Base-by-base conservation (phyloP, 1,139 yeast species). In the Taphrina flavorubra region DNA sequence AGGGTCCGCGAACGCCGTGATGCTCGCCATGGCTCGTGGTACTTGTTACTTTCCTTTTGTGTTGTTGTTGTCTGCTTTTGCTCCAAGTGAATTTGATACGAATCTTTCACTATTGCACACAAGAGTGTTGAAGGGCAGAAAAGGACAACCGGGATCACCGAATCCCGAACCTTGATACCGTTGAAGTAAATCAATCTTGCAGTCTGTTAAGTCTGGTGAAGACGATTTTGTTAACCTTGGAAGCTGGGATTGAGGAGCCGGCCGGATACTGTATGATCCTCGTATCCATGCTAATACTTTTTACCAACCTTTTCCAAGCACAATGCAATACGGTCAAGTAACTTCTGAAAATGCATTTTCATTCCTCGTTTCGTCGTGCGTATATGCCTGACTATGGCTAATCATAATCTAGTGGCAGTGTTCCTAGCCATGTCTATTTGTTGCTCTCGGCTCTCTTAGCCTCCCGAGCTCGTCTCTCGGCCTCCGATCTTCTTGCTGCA, bases 401-500 rank as follows among this genome's bases (percentile, higher is more conserved):
- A 25, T 49, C 53, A 49, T 49, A 11, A 20, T 7, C 18, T 49
- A 6, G 36, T 20, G 11, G 31, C 36, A 20, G 6, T 34, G n/a
- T n/a, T n/a, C n/a, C n/a, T 6, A 16, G 51, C 18, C 42, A 25
- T 39, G 25, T 49, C 53, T 49, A 49, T 49, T 49, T 49, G 53
- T 14, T 20, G 8, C n/a, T 20, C 36, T 49, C 53, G 4, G 53
- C 36, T 20, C 36, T 49, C 53, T 49, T 49, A n/a, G 53, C 53
- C 36, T 49, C 53, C n/a, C 53, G 31, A 4, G 36, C 53, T 25
- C 53, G 53, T 49, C 53, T 49, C n/a, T 49, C 53, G 20, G 53
- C 67, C n/a, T 57, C 47, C n/a, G 40, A 46, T 46, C 20, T 39
- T 34, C 36, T 49, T 6, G 68, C 68, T 56, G 68, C 68, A 13